A percentile compares a stretch with the other conserved stretches of the same genome.
Evolutionary conservation across 257 asterid species (phyloP).

Genomic region (Solanum rostratum): DNA sequence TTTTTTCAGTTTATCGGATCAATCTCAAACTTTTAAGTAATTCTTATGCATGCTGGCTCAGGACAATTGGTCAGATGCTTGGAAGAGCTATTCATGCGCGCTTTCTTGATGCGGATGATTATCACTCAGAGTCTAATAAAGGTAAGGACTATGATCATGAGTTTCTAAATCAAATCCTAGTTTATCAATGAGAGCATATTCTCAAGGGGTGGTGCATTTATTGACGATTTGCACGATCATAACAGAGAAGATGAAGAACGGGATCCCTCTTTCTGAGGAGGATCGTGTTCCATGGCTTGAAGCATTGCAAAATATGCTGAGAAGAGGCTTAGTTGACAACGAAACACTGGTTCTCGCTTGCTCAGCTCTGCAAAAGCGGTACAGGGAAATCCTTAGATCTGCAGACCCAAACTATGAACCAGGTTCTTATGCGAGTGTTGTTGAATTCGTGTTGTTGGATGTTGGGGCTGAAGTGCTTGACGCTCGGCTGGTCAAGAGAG

Average conservation of each 20-base stretch:
- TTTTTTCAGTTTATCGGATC: neutral
- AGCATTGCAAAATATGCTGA: slow-evolving; percentile 36
- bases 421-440: slow-evolving; percentile 17
- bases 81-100: slow-evolving; percentile 35
- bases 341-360: slow-evolving; percentile 51
- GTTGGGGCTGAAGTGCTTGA: slow-evolving; percentile 47
- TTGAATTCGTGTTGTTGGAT: slow-evolving; percentile 52
- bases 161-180: neutral
- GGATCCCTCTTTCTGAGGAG: slow-evolving; percentile 58
- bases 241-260: slow-evolving; percentile 33
- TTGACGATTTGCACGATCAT: neutral
- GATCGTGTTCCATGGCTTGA: slow-evolving; percentile 87
- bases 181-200: neutral
- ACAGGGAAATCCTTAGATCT: slow-evolving; percentile 73
- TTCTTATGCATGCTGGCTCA: slow-evolving; percentile 4
- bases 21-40: neutral
- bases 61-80: slow-evolving; percentile 68
- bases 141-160: slow-evolving; percentile 20
- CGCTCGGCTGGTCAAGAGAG: slow-evolving; percentile 51
- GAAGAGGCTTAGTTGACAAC: slow-evolving; percentile 19
- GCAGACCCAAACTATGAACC: slow-evolving; percentile 44
- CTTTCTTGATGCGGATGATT: slow-evolving; percentile 78
- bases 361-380: slow-evolving; percentile 67
- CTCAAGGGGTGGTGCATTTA: neutral
- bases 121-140: slow-evolving; percentile 61